phyloP scores from a whole-genome alignment of 2,329 filamentous ascomycete genomes.

The Arthrobotrys conoides region DNA sequence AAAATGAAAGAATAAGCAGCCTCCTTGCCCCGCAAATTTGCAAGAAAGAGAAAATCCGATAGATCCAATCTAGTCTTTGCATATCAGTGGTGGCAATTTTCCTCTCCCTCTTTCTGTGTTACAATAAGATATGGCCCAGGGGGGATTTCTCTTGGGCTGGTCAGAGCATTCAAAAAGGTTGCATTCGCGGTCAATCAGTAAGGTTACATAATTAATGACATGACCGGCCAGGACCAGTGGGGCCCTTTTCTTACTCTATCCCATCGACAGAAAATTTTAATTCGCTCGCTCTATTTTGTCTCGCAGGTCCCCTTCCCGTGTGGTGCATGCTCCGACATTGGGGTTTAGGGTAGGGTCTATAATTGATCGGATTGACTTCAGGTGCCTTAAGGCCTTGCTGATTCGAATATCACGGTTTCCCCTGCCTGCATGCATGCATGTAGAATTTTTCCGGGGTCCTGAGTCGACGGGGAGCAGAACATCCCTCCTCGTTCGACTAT shows the following conservation, averaged over 20 bases:
- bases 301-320: conserved; percentile 34
- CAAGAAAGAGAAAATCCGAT: conserved; percentile 9
- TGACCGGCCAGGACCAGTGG: conserved; percentile 28
- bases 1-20: conserved; percentile 58
- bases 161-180: conserved; percentile 31
- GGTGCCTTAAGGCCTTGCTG: conserved; percentile 34
- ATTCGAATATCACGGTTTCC: conserved; percentile 44
- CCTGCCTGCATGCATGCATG: conserved; percentile 44
- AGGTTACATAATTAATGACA: conserved; percentile 54
- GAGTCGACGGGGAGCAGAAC: conserved; percentile 21
- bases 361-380: conserved; percentile 23
- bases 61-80: conserved; percentile 20
- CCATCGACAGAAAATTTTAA: conserved; percentile 30
- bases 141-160: not conserved
- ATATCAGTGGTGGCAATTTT: conserved; percentile 10
- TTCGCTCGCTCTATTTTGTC: conserved; percentile 43
- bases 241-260: conserved; percentile 11
- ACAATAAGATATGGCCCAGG: conserved; percentile 16
- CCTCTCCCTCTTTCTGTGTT: conserved; percentile 21
- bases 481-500: conserved; percentile 25
- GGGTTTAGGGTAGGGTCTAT: conserved; percentile 39
- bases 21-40: conserved; percentile 34
- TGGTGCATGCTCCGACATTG: conserved; percentile 38
- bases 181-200: conserved; percentile 44
- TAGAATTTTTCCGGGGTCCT: conserved; percentile 37